Base-by-base conservation (phyloP, 768 basidiomycete species). In the Leucocoprinus leucothites region DNA sequence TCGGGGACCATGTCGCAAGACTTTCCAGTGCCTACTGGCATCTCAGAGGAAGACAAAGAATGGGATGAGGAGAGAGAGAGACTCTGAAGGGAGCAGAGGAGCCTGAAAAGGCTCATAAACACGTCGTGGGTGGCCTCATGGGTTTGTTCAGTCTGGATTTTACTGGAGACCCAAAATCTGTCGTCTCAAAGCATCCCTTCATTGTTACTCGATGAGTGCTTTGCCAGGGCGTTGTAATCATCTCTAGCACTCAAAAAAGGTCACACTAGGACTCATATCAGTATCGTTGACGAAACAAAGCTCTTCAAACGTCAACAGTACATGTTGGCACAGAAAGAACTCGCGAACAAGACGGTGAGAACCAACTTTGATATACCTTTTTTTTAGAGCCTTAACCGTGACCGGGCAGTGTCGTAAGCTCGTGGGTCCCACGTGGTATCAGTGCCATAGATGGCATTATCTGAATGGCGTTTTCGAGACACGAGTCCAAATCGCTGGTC, bases 201-300 rank as follows among this genome's bases (percentile, higher is more conserved):
- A 60, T 75, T 34, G 62, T 71, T 16, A 73, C 73, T 26, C 69
- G 71, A 71, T 71, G 42, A 11, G 61, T 5, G 21, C 2, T 9
- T 24, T 26, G 9, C 13, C 26, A 2, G 16, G 9, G 7, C 14
- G 19, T 18, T 21, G 46, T 36, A 31, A 34, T 13, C 28, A 43
- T 14, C 44, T 3, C 18, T n/a, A 11, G 51, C 4, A 18, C 16
- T 31, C n/a, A n/a, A 48, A 21, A 26, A 25, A 31, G 1, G 25
- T 38, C 11, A 5, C 31, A 11, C 6, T 49, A 75, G 74, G 24
- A 69, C 73, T 2, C 67, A 70, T 22, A 61, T 75, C 6, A 67
- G 65, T 13, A 61, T 74, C 5, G 61, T 70, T 7, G 65, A 71
- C 9, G 66, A 71, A 61, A 71, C 69, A 0, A 51, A 58, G 13